Evolutionary conservation across 2,329 filamentous ascomycete species (phyloP).

Genomic region (Samsoniella hepiali): DNA sequence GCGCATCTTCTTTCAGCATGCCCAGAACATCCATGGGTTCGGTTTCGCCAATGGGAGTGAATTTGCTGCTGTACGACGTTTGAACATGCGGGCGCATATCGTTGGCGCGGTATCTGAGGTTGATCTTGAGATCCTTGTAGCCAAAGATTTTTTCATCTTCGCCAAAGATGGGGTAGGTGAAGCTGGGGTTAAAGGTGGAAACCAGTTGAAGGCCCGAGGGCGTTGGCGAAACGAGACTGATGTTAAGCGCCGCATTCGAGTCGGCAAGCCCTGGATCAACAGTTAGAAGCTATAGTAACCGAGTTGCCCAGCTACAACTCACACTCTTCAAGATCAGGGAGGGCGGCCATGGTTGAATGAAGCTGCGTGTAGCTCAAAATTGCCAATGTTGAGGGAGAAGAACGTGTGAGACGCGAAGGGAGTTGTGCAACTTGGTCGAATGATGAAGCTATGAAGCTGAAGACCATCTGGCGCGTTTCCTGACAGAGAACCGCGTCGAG

Average conservation of each 20-base stretch:
- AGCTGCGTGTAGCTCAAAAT: background rate
- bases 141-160: slow-evolving; percentile 91
- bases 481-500: slow-evolving; percentile 1
- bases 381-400: background rate
- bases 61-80: slow-evolving; percentile 68
- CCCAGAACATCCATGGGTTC: slow-evolving; percentile 66
- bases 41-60: slow-evolving; percentile 63
- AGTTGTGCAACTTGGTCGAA: background rate
- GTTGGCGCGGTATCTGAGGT: slow-evolving; percentile 62
- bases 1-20: slow-evolving; percentile 60
- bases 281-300: slow-evolving; percentile 22
- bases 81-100: slow-evolving; percentile 77
- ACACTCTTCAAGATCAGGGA: slow-evolving; percentile 35
- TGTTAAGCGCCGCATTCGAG: slow-evolving; percentile 59
- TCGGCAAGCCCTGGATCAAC: slow-evolving; percentile 51
- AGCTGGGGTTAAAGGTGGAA: slow-evolving; percentile 74
- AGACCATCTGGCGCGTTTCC: background rate
- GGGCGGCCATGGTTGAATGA: slow-evolving; percentile 28
- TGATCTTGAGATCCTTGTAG: slow-evolving; percentile 77
- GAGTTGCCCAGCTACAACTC: slow-evolving; percentile 21
- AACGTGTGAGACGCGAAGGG: background rate
- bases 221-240: slow-evolving; percentile 56
- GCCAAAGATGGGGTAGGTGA: slow-evolving; percentile 89
- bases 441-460: slow-evolving; percentile 1
- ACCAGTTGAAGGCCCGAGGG: slow-evolving; percentile 52